These are phyloP conservation scores for Leptodontidium sp. DNA, from an alignment of 2,329 filamentous ascomycete genomes.

Conservation along the genomic window DNA sequence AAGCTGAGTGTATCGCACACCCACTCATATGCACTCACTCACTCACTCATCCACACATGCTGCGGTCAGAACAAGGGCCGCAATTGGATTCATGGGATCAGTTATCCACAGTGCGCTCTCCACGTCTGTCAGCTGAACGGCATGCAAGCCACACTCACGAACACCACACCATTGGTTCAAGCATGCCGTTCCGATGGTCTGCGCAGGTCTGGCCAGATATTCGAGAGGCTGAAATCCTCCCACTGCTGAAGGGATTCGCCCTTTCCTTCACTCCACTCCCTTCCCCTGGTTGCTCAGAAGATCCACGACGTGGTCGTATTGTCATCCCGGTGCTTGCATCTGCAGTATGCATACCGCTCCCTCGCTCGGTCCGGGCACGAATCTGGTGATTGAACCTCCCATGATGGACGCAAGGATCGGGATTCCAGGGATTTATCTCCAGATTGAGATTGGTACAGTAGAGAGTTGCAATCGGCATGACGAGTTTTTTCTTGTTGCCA, in stretches of 20 bases:
- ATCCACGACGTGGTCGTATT: constrained; percentile 10
- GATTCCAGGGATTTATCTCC: constrained; percentile 4
- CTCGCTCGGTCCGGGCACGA: constrained; percentile 7
- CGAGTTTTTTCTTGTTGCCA: background rate
- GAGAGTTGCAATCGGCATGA: background rate
- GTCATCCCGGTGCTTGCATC: constrained; percentile 18
- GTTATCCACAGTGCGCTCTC: constrained; percentile 4
- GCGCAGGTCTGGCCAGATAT: constrained; percentile 16
- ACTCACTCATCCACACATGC: too few relatives aligned
- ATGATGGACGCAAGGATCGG: constrained; percentile 17
- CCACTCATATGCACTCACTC: constrained; percentile 5
- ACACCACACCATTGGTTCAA: constrained; percentile 4
- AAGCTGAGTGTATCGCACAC: constrained; percentile 26
- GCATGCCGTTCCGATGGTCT: constrained; percentile 6
- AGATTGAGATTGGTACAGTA: background rate
- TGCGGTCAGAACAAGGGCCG: constrained; percentile 7
- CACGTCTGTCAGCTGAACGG: constrained; percentile 21
- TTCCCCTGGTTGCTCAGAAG: background rate
- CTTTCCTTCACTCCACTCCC: background rate
- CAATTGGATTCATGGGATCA: constrained; percentile 19
- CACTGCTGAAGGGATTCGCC: background rate
- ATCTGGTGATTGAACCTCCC: background rate
- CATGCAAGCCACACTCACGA: constrained; percentile 20
- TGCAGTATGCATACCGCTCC: constrained; percentile 1
- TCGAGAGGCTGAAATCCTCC: constrained; percentile 26